Base-by-base conservation (phyloP, 305 asterid genomes). In the Ilex paraguariensis region DNA sequence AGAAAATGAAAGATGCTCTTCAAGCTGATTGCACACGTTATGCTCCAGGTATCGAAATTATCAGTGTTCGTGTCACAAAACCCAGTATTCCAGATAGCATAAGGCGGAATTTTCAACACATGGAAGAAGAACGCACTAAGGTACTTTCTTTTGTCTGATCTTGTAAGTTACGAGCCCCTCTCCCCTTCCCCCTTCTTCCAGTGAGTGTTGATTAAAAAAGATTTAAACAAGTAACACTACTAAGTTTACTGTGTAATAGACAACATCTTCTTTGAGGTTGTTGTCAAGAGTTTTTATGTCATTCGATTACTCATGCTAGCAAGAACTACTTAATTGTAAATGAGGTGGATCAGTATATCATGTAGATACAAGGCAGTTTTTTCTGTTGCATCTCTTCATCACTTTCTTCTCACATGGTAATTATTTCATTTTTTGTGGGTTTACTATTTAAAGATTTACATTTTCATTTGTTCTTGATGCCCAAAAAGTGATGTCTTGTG, bases 121-220 rank as follows among this genome's bases (percentile, higher is more conserved):
- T 90, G 99, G 99, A 94, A 81, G 95, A 90, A 75, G 97, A 94
- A 84, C 95, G 99, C 59, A 94, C 99, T 70, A 94, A 94, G 95
- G 99, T 90, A 66, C 59, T 69, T 54, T 51, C 66, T 67, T 62
- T 60, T 15, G 40, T 53, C 57, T 60, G 49, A 57, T 46, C 31
- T 10, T 68, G 6, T 49, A 63, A 59, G 61, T 50, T 50, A 14
- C 30, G 10, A 33, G 28, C 54, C 14, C 14, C 11, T 48, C 17
- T 45, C 55, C 55, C 36, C 13, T 57, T 66, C 57, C 52, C 13
- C 13, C 13, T 46, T 10, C 52, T 21, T 21, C 52, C 11, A 46
- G 5, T 4, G 13, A 10, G 13, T 46, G 15, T 10, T 46, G 52
- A 46, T 46, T 46, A 3, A 3, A 13, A 46, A 13, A 46, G 4